Percentiles rank a stretch among this genome's conserved stretches.
Conservation (phyloP, 1,139 yeast species). For the Casaregolazyma lundiana region DNA sequence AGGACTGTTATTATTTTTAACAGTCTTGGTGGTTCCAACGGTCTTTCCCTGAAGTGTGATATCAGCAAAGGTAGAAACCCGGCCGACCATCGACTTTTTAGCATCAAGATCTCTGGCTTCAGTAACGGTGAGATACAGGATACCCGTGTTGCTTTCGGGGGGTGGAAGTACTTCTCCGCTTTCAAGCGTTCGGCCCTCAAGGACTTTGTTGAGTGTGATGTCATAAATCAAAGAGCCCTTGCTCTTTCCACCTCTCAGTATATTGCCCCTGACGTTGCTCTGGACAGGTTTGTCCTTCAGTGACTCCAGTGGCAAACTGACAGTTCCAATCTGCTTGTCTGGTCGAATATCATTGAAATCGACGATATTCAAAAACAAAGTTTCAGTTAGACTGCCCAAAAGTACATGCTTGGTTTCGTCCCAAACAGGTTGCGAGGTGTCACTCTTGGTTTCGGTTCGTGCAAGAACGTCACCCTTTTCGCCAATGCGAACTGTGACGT, state of each 20-base stretch:
- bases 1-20: slow-evolving; percentile 64
- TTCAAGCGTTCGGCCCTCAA: slow-evolving; percentile 68
- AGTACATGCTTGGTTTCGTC: slow-evolving; percentile 71
- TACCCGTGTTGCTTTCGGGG: slow-evolving; percentile 92
- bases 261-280: slow-evolving; percentile 48
- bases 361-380: slow-evolving; percentile 60
- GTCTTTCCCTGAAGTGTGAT: slow-evolving; percentile 58
- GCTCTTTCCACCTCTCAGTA: slow-evolving; percentile 71
- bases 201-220: slow-evolving; percentile 70
- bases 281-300: slow-evolving; percentile 54
- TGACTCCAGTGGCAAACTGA: slow-evolving; percentile 66
- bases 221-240: slow-evolving; percentile 73
- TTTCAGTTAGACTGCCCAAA: slow-evolving; percentile 73
- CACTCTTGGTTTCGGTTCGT: slow-evolving; percentile 58
- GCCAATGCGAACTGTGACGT: slow-evolving; percentile 51
- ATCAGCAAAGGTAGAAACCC: slow-evolving; percentile 67
- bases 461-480: slow-evolving; percentile 50
- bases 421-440: slow-evolving; percentile 75
- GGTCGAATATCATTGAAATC: slow-evolving; percentile 78
- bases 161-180: slow-evolving; percentile 86
- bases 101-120: slow-evolving; percentile 69
- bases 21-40: slow-evolving; percentile 51
- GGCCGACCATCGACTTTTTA: slow-evolving; percentile 60
- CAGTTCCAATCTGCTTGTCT: slow-evolving; percentile 75
- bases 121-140: slow-evolving; percentile 65